A percentile compares a stretch with the other conserved stretches of the same genome.
phyloP scores from a whole-genome alignment of 2,329 filamentous ascomycete species.

The Cadophora gregata region DNA sequence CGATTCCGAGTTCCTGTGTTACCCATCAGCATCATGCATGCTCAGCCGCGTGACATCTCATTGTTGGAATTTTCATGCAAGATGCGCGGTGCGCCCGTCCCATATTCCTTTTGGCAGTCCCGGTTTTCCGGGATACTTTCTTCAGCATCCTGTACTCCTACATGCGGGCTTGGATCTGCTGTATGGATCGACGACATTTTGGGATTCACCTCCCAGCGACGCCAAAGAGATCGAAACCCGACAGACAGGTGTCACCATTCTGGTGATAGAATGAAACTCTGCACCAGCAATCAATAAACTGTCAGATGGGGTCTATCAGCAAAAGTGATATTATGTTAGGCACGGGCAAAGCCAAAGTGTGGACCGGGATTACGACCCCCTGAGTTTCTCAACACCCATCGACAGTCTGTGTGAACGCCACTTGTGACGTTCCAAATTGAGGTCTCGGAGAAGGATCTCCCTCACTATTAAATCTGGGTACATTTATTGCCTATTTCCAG shows the following conservation, averaged over 20 bases:
- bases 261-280: not conserved
- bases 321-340: not conserved
- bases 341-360: not conserved
- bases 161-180: constrained; percentile 1
- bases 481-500: not conserved
- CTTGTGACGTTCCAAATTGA: not conserved
- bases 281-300: not conserved
- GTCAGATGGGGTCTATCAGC: not conserved
- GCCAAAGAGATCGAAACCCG: constrained; percentile 6
- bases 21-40: constrained; percentile 6
- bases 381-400: not conserved
- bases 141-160: constrained; percentile 6
- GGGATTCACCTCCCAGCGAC: not conserved
- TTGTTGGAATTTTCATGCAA: constrained; percentile 2
- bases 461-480: not conserved
- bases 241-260: constrained; percentile 8
- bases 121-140: constrained; percentile 19
- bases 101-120: constrained; percentile 22
- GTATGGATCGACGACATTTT: constrained; percentile 8
- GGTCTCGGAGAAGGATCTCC: not conserved
- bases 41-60: constrained; percentile 12
- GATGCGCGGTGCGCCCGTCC: constrained; percentile 11
- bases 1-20: not conserved
- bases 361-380: not conserved
- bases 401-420: not conserved